Percentiles rank a stretch among this genome's conserved stretches.
Evolutionary conservation across 805 yeast genomes (phyloP).

Genomic region (Starmera pachycereana): DNA sequence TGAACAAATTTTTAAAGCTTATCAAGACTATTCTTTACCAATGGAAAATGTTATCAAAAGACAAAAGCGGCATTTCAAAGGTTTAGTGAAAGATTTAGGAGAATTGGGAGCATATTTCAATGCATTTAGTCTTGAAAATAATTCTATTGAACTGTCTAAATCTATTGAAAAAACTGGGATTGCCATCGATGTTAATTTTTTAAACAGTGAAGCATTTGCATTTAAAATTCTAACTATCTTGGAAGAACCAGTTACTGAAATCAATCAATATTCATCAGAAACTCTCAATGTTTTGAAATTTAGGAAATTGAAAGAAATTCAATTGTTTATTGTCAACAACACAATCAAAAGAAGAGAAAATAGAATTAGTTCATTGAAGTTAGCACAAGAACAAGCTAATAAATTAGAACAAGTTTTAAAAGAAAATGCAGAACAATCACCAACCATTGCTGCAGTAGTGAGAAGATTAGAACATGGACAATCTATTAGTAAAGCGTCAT

Average conservation of each 20-base stretch:
- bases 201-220: conserved; percentile 35
- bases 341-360: conserved; percentile 26
- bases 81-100: conserved; percentile 53
- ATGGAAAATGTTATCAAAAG: conserved; percentile 15
- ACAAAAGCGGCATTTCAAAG: conserved; percentile 30
- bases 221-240: conserved; percentile 24
- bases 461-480: conserved; percentile 20
- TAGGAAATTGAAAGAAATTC: conserved; percentile 46
- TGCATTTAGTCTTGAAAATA: conserved; percentile 44
- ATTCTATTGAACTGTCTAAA: conserved; percentile 30
- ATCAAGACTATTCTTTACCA: conserved; percentile 14
- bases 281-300: conserved; percentile 41
- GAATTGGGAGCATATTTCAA: conserved; percentile 69
- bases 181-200: conserved; percentile 64
- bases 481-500: conserved; percentile 9
- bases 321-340: conserved; percentile 30
- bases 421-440: conserved; percentile 24
- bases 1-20: conserved; percentile 16
- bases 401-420: conserved; percentile 23
- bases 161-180: conserved; percentile 78
- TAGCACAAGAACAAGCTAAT: conserved; percentile 23
- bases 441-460: conserved; percentile 23
- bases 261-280: conserved; percentile 23
- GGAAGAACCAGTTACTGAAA: conserved; percentile 29
- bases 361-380: conserved; percentile 21